Evolutionary conservation across 352 stramenopile genomes (phyloP).

Genomic region (Hyphochytrium catenoides): DNA sequence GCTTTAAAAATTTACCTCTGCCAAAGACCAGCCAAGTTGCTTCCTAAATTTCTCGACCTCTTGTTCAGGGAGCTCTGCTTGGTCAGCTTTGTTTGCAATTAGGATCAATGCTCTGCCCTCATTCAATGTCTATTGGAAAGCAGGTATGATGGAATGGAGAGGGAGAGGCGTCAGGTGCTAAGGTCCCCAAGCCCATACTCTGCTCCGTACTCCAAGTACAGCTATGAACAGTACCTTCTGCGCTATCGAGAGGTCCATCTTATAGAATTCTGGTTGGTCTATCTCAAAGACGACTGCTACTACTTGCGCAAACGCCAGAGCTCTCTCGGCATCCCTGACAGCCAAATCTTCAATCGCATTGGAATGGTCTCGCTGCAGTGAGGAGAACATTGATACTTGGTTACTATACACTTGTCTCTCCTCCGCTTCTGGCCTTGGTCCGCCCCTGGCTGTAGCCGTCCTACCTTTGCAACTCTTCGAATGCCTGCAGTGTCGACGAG

Average conservation of each 20-base stretch:
- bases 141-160: too few species aligned
- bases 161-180: too few species aligned
- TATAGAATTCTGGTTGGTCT: slow-evolving; percentile 44
- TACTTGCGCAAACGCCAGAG: slow-evolving; percentile 47
- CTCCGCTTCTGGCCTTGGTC: too few species aligned
- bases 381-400: too few species aligned
- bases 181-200: too few species aligned
- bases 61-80: slow-evolving; percentile 21
- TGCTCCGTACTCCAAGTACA: too few species aligned
- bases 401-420: too few species aligned
- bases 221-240: slow-evolving; percentile 20
- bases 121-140: slow-evolving; percentile 24
- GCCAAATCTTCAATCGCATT: slow-evolving; percentile 61
- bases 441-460: too few species aligned
- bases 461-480: slow-evolving; percentile 39
- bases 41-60: slow-evolving; percentile 36
- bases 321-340: slow-evolving; percentile 43
- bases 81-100: slow-evolving; percentile 45
- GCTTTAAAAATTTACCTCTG: slow-evolving; percentile 12
- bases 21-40: slow-evolving; percentile 33
- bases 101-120: slow-evolving; percentile 42
- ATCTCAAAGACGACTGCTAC: slow-evolving; percentile 55
- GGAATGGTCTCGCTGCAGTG: slow-evolving; percentile 22
- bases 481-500: slow-evolving; percentile 55
- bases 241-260: slow-evolving; percentile 59